Base-by-base conservation (phyloP, 2,329 filamentous ascomycete species). In the Lanzia echinophila region DNA sequence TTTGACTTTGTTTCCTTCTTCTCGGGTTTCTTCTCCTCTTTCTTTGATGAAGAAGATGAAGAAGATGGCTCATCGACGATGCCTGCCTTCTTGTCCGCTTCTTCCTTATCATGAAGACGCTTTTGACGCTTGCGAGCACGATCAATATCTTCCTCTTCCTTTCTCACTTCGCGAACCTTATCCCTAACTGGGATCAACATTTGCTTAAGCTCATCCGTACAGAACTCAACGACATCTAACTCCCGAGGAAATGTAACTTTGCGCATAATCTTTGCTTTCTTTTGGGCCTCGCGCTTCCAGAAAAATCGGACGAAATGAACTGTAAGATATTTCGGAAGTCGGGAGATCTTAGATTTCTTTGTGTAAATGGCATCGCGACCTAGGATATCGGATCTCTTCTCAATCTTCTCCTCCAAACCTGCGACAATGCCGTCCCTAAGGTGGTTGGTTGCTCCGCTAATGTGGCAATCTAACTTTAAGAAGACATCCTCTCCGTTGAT, bases 251-350 rank as follows among this genome's bases (percentile, higher is more conserved):
- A 99, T 0, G 90, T 92, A 54, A 99, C 94, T 73, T 97, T 99
- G 69, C 91, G 88, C 88, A 99, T 92, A 64, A 99, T 99, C 79
- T 99, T 99, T 62, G 92, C 91, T 78, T 99, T 99, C 77, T 97
- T 97, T 71, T 95, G 87, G 3, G 89, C 90, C 62, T 95, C 90
- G 45, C 87, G 84, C 68, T 95, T 92, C 94, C 94, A 99, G 75
- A 92, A 96, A 75, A 99, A 99, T 60, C 94, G 89, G 54, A 99
- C 88, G 69, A 99, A 96, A 71, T 99, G 94, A 3, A 99, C 89
- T 0, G 94, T 94, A 43, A 99, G 79, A 69, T 99, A 96, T 71
- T 96, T 95, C 17, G 94, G 94, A 47, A 96, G 76, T 19, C 92
- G 86, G 11, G 91, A 83, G 63, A 99, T 95, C 67, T 86, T 83